A percentile compares a stretch with the other conserved stretches of the same genome.
Conservation (phyloP, 2,329 filamentous ascomycete genomes). For the Xylaria sp. region DNA sequence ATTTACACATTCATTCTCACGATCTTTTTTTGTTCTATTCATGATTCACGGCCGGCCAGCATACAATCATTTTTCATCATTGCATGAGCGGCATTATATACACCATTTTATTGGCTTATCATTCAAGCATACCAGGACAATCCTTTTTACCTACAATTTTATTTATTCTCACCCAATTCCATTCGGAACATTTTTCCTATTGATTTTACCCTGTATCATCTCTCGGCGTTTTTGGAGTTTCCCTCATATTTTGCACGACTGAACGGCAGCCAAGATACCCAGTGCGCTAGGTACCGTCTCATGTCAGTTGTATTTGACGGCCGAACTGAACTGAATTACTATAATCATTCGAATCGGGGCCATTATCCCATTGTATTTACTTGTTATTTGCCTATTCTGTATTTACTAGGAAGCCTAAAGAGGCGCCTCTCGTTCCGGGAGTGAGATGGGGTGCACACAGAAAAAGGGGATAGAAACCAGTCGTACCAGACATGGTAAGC, state of each 20-base stretch:
- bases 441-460: background rate
- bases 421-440: conserved; percentile 12
- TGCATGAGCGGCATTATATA: conserved; percentile 33
- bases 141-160: background rate
- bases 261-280: conserved; percentile 48
- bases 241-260: conserved; percentile 28
- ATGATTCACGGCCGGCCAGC: conserved; percentile 46
- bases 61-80: conserved; percentile 41
- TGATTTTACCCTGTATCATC: conserved; percentile 20
- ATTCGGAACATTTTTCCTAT: conserved; percentile 9
- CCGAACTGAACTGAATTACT: conserved; percentile 36
- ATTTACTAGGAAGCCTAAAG: conserved; percentile 4
- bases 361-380: conserved; percentile 29
- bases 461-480: conserved; percentile 20
- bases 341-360: conserved; percentile 35
- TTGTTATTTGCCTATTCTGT: conserved; percentile 14
- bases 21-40: conserved; percentile 38
- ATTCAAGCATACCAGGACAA: conserved; percentile 7
- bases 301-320: conserved; percentile 39
- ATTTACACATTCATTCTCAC: conserved; percentile 27
- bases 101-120: conserved; percentile 10
- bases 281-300: conserved; percentile 47
- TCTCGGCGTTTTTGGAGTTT: conserved; percentile 16
- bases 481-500: conserved; percentile 21
- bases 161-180: background rate